Base-by-base conservation (phyloP, 73 alveolate genomes). In the Blepharisma stoltei region DNA sequence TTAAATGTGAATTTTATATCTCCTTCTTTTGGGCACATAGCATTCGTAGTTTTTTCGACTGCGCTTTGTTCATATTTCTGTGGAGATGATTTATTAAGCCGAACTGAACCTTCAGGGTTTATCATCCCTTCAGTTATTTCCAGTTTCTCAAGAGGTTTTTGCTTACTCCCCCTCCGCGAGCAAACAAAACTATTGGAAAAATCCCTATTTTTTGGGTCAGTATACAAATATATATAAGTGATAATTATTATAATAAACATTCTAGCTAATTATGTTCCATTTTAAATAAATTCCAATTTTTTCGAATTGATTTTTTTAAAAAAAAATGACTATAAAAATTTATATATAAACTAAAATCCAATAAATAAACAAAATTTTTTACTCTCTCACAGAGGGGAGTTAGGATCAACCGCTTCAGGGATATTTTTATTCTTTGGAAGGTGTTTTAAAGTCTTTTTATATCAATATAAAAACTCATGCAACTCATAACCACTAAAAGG, bases 361-460 rank as follows among this genome's bases (percentile, higher is more conserved):
- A n/a, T n/a, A n/a, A n/a, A n/a, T n/a, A n/a, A n/a, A n/a, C n/a
- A n/a, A n/a, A n/a, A n/a, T n/a, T n/a, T n/a, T n/a, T n/a, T n/a
- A n/a, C n/a, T n/a, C n/a, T n/a, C n/a, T n/a, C n/a, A n/a, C n/a
- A n/a, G n/a, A n/a, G n/a, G n/a, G n/a, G n/a, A n/a, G 7, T 55
- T 55, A 0, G 73, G 73, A 8, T 60, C 73, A 25, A 60, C 37
- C 5, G 73, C 73, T 25, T 60, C 23, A 25, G 73, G 73, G 38
- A 60, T 14, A 9, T n/a, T 9, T 25, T 60, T 60, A 9, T 18
- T n/a, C 73, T 60, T 60, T 14, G 73, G 73, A 25, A 25, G 18
- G 18, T 60, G 49, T 25, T 60, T 60, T 60, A 14, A n/a, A 8
- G 48, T 47, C 18, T n/a, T 25, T 25, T 25, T 14, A 38, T 14